Conservation (phyloP, 441 rosid genomes). For the Gossypium lobatum region DNA sequence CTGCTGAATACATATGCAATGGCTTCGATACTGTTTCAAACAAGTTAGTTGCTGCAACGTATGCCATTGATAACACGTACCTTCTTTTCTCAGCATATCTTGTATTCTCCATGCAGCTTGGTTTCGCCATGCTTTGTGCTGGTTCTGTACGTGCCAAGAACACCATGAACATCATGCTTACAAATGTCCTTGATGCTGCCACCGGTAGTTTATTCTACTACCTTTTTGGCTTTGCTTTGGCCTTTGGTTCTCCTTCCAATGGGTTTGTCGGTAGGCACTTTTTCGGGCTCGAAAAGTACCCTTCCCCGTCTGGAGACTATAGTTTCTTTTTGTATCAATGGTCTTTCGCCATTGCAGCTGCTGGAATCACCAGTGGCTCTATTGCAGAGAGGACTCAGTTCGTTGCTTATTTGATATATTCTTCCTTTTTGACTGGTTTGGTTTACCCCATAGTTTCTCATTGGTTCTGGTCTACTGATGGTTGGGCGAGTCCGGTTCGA, state of each 20-base stretch:
- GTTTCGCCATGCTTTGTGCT: constrained; percentile 52
- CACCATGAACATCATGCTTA: constrained; percentile 35
- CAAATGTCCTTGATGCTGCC: constrained; percentile 49
- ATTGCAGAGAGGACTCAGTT: constrained; percentile 45
- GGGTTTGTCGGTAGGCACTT: constrained; percentile 43
- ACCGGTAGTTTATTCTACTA: constrained; percentile 42
- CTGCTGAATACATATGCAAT: constrained; percentile 34
- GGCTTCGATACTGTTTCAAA: constrained; percentile 23
- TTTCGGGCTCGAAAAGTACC: constrained; percentile 31
- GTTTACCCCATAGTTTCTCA: constrained; percentile 46
- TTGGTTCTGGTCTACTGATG: constrained; percentile 47
- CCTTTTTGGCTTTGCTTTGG: constrained; percentile 43
- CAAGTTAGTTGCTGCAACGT: constrained; percentile 27
- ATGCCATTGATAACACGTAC: constrained; percentile 40
- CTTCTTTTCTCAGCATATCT: constrained; percentile 40
- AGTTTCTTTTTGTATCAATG: constrained; percentile 38
- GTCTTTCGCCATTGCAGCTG: constrained; percentile 45
- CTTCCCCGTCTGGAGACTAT: constrained; percentile 28
- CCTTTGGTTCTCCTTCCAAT: constrained; percentile 37
- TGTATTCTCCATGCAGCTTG: constrained; percentile 48
- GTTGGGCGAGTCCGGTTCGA: constrained; percentile 40
- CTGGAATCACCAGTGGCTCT: constrained; percentile 48
- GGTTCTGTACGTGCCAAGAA: constrained; percentile 45
- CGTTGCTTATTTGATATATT: constrained; percentile 38
- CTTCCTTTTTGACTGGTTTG: constrained; percentile 45